Conservation (phyloP, 257 asterid genomes). For the Scutellaria galericulata region DNA sequence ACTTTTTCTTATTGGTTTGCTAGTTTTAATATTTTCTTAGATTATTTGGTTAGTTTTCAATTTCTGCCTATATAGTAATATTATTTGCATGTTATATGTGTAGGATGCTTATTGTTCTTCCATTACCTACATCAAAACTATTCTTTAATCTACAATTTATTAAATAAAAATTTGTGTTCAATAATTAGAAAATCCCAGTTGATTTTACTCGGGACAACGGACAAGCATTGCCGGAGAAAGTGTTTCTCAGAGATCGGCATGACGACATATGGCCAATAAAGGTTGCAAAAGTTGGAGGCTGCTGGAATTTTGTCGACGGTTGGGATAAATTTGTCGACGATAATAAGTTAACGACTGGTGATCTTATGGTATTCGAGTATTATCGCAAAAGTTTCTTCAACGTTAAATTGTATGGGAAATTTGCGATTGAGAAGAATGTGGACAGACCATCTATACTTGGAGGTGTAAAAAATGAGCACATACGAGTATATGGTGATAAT, state of each 20-base stretch:
- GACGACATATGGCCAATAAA: background rate
- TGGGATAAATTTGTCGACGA: slow-evolving; percentile 12
- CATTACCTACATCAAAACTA: too few species aligned
- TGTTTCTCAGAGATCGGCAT: slow-evolving; percentile 1
- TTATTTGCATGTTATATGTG: too few species aligned
- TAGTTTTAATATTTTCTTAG: too few species aligned
- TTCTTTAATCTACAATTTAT: too few species aligned
- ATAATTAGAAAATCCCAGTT: slow-evolving; percentile 15
- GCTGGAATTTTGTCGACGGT: slow-evolving; percentile 12
- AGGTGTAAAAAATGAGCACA: background rate
- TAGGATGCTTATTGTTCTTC: too few species aligned
- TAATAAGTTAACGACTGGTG: background rate
- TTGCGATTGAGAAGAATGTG: background rate
- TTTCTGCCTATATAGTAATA: too few species aligned
- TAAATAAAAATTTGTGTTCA: background rate
- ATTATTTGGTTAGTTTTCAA: too few species aligned
- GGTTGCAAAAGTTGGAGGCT: background rate
- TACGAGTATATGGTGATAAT: background rate
- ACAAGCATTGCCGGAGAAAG: background rate
- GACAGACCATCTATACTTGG: background rate
- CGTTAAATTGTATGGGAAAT: background rate
- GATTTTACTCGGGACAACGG: background rate
- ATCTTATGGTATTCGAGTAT: slow-evolving; percentile 18
- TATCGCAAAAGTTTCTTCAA: background rate
- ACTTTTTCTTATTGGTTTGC: too few species aligned